Percentiles rank a stretch among this genome's conserved stretches.
Evolutionary conservation across 2,329 filamentous ascomycete species (phyloP).

Genomic region (Sclerotinia nivalis): DNA sequence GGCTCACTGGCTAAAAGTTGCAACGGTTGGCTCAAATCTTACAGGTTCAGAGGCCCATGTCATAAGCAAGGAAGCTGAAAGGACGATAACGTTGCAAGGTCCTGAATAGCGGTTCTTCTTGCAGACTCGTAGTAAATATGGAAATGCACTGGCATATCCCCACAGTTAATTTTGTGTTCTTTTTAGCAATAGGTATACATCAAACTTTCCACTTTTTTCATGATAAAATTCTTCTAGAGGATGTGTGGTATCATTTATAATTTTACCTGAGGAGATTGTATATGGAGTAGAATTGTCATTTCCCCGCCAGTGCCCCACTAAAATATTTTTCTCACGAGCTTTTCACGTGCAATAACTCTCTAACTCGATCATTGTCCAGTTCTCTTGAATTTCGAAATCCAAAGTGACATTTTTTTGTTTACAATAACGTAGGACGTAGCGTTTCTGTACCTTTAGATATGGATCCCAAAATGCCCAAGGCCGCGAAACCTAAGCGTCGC

Average conservation of each 20-base stretch:
- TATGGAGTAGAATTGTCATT: no score
- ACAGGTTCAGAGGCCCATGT: neutral
- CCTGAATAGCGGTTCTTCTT: neutral
- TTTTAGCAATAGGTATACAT: neutral
- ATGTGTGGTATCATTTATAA: neutral
- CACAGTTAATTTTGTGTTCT: neutral
- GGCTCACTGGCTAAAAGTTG: no score
- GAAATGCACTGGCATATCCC: neutral
- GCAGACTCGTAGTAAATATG: neutral
- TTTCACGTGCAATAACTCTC: constrained; percentile 10
- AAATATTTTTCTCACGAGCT: constrained; percentile 19
- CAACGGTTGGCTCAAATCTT: neutral
- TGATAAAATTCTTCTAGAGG: neutral
- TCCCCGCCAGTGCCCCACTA: neutral
- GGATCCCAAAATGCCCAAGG: constrained; percentile 12
- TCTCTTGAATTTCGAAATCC: neutral
- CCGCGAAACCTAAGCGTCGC: constrained; percentile 20
- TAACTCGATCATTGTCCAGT: neutral
- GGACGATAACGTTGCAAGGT: neutral
- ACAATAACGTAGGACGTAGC: neutral
- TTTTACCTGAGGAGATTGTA: no score
- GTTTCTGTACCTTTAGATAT: neutral
- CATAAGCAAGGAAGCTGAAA: neutral
- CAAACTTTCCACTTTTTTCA: neutral
- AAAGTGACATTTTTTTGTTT: neutral